Evolutionary conservation across 2,329 filamentous ascomycete species (phyloP).

Genomic region (Lizonia empirigonia): DNA sequence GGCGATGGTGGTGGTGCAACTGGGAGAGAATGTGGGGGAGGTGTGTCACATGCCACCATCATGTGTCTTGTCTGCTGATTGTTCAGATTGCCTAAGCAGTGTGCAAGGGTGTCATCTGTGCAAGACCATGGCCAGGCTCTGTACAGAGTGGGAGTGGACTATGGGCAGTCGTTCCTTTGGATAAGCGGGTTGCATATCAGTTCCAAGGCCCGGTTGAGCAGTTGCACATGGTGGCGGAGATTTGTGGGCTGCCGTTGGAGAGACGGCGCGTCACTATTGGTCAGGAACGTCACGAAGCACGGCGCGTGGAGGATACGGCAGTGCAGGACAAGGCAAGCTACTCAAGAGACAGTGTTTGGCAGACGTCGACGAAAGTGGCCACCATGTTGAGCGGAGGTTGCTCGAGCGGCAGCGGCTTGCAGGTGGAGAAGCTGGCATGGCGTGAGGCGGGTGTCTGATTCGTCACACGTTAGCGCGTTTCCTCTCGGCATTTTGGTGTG

Average conservation of each 20-base stretch:
- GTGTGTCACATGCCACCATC: conserved; percentile 31
- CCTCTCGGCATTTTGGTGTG: conserved; percentile 17
- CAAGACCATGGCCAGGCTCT: conserved; percentile 10
- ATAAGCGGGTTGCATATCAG: conserved; percentile 7
- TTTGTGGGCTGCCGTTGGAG: neutral
- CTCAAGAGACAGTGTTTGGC: neutral
- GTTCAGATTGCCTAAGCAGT: conserved; percentile 21
- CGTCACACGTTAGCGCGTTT: conserved; percentile 10
- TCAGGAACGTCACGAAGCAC: too few species aligned
- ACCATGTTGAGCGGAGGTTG: conserved; percentile 4
- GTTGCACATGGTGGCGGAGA: conserved; percentile 4
- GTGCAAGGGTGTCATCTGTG: conserved; percentile 31
- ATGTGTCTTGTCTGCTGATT: conserved; percentile 26
- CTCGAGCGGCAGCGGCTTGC: conserved; percentile 13
- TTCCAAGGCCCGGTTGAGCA: conserved; percentile 3
- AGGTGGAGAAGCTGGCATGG: conserved; percentile 18
- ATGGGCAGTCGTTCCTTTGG: conserved; percentile 1
- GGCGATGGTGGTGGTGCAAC: conserved; percentile 8
- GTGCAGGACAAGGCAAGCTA: neutral
- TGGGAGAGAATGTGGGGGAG: conserved; percentile 27
- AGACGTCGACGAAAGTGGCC: neutral
- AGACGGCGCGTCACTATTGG: neutral
- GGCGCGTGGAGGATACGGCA: neutral
- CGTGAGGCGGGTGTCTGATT: conserved; percentile 7
- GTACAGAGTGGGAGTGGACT: conserved; percentile 8